Percentiles rank a stretch among this genome's conserved stretches.
Conservation (phyloP, 129 eudicot genomes). For the Chrysanthemum makinoi region DNA sequence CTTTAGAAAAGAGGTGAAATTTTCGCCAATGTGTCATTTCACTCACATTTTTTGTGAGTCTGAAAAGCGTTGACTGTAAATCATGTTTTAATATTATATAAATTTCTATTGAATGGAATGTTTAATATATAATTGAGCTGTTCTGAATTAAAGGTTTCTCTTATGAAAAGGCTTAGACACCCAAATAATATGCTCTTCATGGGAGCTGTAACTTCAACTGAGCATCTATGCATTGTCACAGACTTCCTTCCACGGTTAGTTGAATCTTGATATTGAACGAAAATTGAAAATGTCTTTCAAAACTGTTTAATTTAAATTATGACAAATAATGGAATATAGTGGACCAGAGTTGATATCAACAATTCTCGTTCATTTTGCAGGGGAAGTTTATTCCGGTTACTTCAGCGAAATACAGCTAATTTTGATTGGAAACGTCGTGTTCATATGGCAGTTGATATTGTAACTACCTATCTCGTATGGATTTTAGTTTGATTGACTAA, state of each 20-base stretch:
- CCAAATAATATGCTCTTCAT: constrained; percentile 82
- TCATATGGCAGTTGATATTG: constrained; percentile 87
- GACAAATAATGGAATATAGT: not conserved
- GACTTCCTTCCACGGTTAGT: constrained; percentile 83
- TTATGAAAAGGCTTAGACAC: constrained; percentile 87
- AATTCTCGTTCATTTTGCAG: constrained; percentile 33
- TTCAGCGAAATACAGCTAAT: constrained; percentile 51
- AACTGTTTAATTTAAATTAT: not conserved
- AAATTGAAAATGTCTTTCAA: constrained; percentile 1
- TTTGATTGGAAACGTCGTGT: constrained; percentile 73
- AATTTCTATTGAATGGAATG: no score
- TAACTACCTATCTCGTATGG: constrained; percentile 29
- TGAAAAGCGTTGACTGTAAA: no score
- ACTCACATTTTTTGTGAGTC: not conserved
- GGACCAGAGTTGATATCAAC: not conserved
- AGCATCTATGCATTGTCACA: constrained; percentile 81
- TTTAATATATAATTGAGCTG: not conserved
- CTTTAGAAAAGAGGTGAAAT: constrained; percentile 72
- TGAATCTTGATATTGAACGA: constrained; percentile 9
- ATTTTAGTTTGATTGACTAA: not conserved
- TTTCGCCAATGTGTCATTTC: not conserved
- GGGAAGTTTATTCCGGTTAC: constrained; percentile 69
- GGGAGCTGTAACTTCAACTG: constrained; percentile 84
- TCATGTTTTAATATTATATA: no score
- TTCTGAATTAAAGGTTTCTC: constrained; percentile 56